Percentiles rank a stretch among this genome's conserved stretches.
Conservation (phyloP, 2,329 filamentous ascomycete species). For the Xylariaceae sp. region DNA sequence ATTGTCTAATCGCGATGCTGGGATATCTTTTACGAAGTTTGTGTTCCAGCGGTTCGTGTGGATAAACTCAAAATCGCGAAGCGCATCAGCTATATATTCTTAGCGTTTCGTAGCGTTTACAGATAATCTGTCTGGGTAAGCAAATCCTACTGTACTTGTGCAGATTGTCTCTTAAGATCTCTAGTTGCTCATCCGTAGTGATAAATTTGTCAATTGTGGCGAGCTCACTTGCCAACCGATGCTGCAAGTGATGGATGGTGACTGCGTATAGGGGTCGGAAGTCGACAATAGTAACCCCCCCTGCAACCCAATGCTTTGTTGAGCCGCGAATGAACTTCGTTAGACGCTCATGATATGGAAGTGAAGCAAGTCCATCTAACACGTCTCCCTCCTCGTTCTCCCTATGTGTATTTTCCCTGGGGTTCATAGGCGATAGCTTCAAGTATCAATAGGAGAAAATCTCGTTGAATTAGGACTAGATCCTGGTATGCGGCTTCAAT, state of each 20-base stretch:
- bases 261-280: constrained; percentile 20
- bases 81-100: constrained; percentile 5
- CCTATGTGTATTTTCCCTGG: not conserved
- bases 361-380: constrained; percentile 14
- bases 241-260: constrained; percentile 20
- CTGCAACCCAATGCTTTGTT: constrained; percentile 14
- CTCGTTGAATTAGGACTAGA: too few species aligned
- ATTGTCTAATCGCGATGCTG: constrained; percentile 20
- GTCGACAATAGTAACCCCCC: constrained; percentile 16
- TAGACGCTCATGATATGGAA: constrained; percentile 18
- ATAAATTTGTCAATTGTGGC: constrained; percentile 2
- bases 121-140: not conserved
- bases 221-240: constrained; percentile 9
- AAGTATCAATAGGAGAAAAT: constrained; percentile 16
- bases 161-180: constrained; percentile 9
- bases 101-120: not conserved
- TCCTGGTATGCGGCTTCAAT: too few species aligned
- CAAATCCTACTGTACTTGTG: constrained; percentile 11
- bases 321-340: constrained; percentile 22
- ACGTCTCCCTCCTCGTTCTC: constrained; percentile 2
- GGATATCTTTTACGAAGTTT: constrained; percentile 20
- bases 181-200: constrained; percentile 15
- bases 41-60: constrained; percentile 23
- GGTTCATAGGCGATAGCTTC: constrained; percentile 27
- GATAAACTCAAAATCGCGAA: constrained; percentile 22